phyloP scores from a whole-genome alignment of 2,329 filamentous ascomycete species.

The Aspergillus udagawae region DNA sequence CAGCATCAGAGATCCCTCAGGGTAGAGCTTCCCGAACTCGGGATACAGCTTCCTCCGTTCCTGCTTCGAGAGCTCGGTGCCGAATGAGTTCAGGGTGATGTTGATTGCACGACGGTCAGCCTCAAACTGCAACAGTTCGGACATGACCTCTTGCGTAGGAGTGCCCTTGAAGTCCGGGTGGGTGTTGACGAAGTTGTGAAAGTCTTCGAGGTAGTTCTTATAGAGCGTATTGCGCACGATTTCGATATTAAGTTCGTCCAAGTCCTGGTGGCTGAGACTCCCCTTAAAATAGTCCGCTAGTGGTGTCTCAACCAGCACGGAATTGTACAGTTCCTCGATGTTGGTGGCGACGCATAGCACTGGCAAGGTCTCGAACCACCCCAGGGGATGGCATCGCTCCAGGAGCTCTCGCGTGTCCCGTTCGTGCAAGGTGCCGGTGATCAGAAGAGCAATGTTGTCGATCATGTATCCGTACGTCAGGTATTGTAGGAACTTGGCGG shows the following conservation, averaged over 20 bases:
- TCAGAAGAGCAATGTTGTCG: slow-evolving; percentile 95
- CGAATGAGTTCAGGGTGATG: slow-evolving; percentile 98
- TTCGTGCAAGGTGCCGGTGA: slow-evolving; percentile 96
- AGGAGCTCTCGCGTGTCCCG: slow-evolving; percentile 92
- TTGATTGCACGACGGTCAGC: slow-evolving; percentile 96
- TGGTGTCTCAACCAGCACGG: slow-evolving; percentile 92
- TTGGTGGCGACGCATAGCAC: slow-evolving; percentile 97
- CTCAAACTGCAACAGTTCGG: slow-evolving; percentile 92
- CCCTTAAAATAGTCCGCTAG: slow-evolving; percentile 97
- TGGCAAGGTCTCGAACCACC: slow-evolving; percentile 99
- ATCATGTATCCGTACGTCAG: slow-evolving; percentile 99
- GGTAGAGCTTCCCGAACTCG: slow-evolving; percentile 82
- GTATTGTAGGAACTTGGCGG: slow-evolving; percentile 96
- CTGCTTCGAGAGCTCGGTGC: slow-evolving; percentile 88
- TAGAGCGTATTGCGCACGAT: slow-evolving; percentile 98
- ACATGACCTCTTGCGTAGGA: slow-evolving; percentile 91
- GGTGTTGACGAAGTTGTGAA: slow-evolving; percentile 89
- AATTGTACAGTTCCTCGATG: slow-evolving; percentile 98
- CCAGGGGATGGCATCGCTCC: slow-evolving; percentile 91
- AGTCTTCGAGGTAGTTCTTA: slow-evolving; percentile 99
- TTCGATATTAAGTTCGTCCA: slow-evolving; percentile 98
- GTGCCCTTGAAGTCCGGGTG: slow-evolving; percentile 82
- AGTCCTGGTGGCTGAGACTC: slow-evolving; percentile 88
- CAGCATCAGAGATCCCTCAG: slow-evolving; percentile 91
- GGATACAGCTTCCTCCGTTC: slow-evolving; percentile 97